phyloP scores from a whole-genome alignment of 305 asterid genomes.

The Ajuga reptans region DNA sequence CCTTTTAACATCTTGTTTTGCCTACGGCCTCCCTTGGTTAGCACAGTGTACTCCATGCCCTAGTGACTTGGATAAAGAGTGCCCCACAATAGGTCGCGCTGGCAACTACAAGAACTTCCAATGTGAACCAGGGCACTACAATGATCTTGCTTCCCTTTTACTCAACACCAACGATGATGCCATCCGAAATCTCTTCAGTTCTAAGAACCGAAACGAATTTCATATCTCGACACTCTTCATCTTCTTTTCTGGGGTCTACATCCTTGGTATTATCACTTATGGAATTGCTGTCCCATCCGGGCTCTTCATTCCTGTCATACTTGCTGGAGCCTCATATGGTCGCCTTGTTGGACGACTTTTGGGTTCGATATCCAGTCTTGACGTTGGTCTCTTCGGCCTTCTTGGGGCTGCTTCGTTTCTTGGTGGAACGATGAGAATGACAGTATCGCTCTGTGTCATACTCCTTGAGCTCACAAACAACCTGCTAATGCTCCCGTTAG shows the following conservation, averaged over 20 bases:
- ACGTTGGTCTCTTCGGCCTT: slow-evolving; percentile 65
- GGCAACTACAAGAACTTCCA: slow-evolving; percentile 81
- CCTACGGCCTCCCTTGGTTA: slow-evolving; percentile 79
- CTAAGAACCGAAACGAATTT: slow-evolving; percentile 46
- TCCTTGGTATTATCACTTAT: slow-evolving; percentile 79
- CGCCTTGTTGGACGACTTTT: slow-evolving; percentile 64
- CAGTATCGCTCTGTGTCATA: slow-evolving; percentile 86
- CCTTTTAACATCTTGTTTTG: slow-evolving; percentile 71
- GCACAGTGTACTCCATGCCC: slow-evolving; percentile 79
- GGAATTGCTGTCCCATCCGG: slow-evolving; percentile 97
- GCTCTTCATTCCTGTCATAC: slow-evolving; percentile 90
- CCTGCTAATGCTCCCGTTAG: slow-evolving; percentile 77
- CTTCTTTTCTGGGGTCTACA: slow-evolving; percentile 53
- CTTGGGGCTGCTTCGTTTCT: slow-evolving; percentile 96
- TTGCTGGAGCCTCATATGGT: slow-evolving; percentile 92
- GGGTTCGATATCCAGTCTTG: slow-evolving; percentile 54
- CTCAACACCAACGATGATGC: slow-evolving; percentile 90
- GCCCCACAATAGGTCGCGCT: slow-evolving; percentile 70
- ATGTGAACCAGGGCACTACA: slow-evolving; percentile 64
- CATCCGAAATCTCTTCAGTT: slow-evolving; percentile 71
- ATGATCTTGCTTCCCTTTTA: slow-evolving; percentile 84
- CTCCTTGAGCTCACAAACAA: slow-evolving; percentile 78
- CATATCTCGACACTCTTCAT: slow-evolving; percentile 48
- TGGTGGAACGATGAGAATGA: slow-evolving; percentile 98
- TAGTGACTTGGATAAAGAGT: slow-evolving; percentile 33